A percentile compares a stretch with the other conserved stretches of the same genome.
These are phyloP conservation scores for Calonectria pseudoreteaudii DNA, from an alignment of 2,329 filamentous ascomycete species.

Conservation along the genomic window DNA sequence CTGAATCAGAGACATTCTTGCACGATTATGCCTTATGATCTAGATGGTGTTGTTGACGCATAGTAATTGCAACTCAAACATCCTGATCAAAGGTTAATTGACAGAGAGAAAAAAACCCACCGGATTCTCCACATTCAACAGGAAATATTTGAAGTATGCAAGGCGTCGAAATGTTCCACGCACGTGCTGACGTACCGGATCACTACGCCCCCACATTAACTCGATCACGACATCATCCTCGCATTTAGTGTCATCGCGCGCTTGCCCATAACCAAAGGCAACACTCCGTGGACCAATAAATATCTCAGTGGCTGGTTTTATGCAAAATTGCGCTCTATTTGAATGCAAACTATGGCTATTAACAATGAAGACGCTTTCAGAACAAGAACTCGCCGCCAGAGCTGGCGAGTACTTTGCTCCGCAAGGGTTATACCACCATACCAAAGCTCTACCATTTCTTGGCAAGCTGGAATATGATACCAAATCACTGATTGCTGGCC, in stretches of 20 bases:
- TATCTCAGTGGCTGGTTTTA: not conserved
- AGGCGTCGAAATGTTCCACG: not conserved
- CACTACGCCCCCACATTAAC: not conserved
- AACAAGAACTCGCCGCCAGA: conserved; percentile 34
- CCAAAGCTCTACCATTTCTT: conserved; percentile 45
- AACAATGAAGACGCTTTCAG: conserved; percentile 18
- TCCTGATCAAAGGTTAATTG: not conserved
- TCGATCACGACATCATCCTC: not conserved
- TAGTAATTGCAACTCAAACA: not conserved
- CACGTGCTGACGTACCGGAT: not conserved
- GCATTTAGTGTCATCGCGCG: not conserved
- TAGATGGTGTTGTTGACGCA: too few species aligned
- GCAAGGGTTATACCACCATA: conserved; percentile 42
- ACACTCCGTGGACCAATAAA: not conserved
- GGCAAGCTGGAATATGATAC: conserved; percentile 42
- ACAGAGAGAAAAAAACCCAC: not conserved
- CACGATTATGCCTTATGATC: not conserved
- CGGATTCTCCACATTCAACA: not conserved
- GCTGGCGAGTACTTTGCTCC: conserved; percentile 45
- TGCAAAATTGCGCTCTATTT: not conserved
- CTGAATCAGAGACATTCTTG: not conserved
- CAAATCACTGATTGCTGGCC: conserved; percentile 37
- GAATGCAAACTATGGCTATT: not conserved
- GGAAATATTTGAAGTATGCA: not conserved
- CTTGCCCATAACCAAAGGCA: not conserved